Conservation (phyloP, 225 moss, liverwort and hornwort genomes). For the Sphagnum tenellum region DNA sequence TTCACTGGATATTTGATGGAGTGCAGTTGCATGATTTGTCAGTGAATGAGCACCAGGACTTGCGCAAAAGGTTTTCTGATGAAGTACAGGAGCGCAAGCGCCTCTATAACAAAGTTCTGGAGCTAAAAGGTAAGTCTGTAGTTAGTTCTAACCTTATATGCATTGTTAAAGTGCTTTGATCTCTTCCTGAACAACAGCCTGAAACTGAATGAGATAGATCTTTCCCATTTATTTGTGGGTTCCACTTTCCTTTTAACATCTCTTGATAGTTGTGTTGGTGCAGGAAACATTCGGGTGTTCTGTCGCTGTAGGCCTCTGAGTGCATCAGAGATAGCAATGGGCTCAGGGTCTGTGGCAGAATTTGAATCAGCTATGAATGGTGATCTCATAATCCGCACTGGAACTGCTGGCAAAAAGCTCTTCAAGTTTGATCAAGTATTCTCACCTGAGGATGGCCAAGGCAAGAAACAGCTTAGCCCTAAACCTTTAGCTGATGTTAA, state of each 20-base stretch:
- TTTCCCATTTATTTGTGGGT: too few species aligned
- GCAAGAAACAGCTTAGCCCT: constrained; percentile 10
- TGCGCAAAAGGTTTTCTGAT: constrained; percentile 63
- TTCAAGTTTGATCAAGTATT: constrained; percentile 95
- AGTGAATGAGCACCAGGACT: constrained; percentile 69
- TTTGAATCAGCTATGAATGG: constrained; percentile 72
- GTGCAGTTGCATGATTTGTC: not conserved
- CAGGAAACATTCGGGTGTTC: constrained; percentile 91
- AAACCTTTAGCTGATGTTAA: too few species aligned
- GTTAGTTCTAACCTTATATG: too few species aligned
- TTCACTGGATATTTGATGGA: too few species aligned
- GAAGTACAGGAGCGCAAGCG: constrained; percentile 67
- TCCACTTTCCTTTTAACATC: too few species aligned
- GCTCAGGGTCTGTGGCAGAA: constrained; percentile 53
- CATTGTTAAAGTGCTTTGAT: too few species aligned
- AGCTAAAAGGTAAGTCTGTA: constrained; percentile 58
- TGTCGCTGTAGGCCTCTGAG: constrained; percentile 85
- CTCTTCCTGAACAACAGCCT: too few species aligned
- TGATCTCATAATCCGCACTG: constrained; percentile 68
- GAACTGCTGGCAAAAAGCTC: constrained; percentile 64
- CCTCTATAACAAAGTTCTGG: constrained; percentile 90
- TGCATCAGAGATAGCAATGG: constrained; percentile 32
- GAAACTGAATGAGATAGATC: too few species aligned
- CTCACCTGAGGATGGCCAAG: constrained; percentile 81
- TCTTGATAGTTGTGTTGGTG: not conserved